phyloP scores from a whole-genome alignment of 352 stramenopile genomes.

The Bremia lactucae region DNA sequence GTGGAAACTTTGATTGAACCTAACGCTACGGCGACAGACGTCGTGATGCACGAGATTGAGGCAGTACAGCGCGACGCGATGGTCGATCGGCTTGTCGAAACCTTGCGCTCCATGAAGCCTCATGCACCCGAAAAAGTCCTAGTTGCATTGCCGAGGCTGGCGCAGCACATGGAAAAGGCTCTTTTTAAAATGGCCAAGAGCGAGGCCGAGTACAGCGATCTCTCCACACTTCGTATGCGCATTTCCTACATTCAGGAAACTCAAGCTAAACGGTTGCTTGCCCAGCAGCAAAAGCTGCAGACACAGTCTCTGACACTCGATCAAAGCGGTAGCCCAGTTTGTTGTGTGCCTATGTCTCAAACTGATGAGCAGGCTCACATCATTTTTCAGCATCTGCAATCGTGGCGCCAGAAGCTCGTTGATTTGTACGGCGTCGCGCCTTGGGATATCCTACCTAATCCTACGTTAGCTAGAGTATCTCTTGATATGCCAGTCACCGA shows the following conservation, averaged over 20 bases:
- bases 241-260: conserved; percentile 81
- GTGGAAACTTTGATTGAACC: conserved; percentile 6
- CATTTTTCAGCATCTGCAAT: conserved; percentile 65
- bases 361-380: conserved; percentile 46
- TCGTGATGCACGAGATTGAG: conserved; percentile 24
- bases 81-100: conserved; percentile 75
- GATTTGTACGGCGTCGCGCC: conserved; percentile 56
- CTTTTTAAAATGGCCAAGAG: conserved; percentile 78
- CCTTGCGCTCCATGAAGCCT: conserved; percentile 89
- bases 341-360: conserved; percentile 21
- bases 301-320: conserved; percentile 5
- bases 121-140: conserved; percentile 92
- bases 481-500: conserved; percentile 41
- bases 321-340: conserved; percentile 5
- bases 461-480: conserved; percentile 59
- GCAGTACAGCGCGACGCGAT: conserved; percentile 31
- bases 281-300: conserved; percentile 32
- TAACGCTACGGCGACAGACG: conserved; percentile 2
- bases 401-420: conserved; percentile 69
- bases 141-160: conserved; percentile 91
- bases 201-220: conserved; percentile 89
- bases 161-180: conserved; percentile 91
- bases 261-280: conserved; percentile 49
- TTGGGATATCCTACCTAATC: conserved; percentile 66
- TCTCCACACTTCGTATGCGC: conserved; percentile 85